These are phyloP conservation scores for Hericium rajendrae DNA, from an alignment of 768 basidiomycete genomes.

Conservation along the genomic window DNA sequence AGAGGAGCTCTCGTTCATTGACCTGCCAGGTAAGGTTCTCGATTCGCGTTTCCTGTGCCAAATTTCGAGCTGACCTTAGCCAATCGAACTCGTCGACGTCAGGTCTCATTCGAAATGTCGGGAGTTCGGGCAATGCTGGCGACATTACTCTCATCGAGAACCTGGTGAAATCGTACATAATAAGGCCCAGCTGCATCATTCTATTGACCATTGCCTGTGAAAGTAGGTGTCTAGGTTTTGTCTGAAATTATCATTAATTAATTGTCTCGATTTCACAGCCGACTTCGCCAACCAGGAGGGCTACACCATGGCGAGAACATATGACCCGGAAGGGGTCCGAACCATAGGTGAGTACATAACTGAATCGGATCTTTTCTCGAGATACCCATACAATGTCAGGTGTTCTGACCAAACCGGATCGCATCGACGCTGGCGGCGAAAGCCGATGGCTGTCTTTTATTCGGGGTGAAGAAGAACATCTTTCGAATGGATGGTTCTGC, in stretches of 20 bases:
- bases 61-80: too few species aligned
- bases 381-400: slow-evolving; percentile 26
- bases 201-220: slow-evolving; percentile 55
- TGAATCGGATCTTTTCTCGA: too few species aligned
- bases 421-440: slow-evolving; percentile 48
- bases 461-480: slow-evolving; percentile 39
- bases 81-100: too few species aligned
- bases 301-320: slow-evolving; percentile 47
- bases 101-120: slow-evolving; percentile 34
- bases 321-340: slow-evolving; percentile 53
- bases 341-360: slow-evolving; percentile 46
- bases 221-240: slow-evolving; percentile 30
- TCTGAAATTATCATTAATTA: background rate
- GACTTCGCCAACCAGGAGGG: slow-evolving; percentile 79
- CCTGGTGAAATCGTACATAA: slow-evolving; percentile 51
- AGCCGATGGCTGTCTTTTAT: slow-evolving; percentile 47
- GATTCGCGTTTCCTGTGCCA: background rate
- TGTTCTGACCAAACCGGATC: slow-evolving; percentile 68
- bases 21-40: slow-evolving; percentile 27
- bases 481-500: slow-evolving; percentile 47
- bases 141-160: slow-evolving; percentile 57
- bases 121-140: slow-evolving; percentile 40
- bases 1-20: slow-evolving; percentile 31
- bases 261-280: slow-evolving; percentile 29
- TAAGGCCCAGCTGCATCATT: slow-evolving; percentile 50